These are phyloP conservation scores for Malassezia obtusa DNA, from an alignment of 1,284 basidiomycete genomes.

Conservation along the genomic window DNA sequence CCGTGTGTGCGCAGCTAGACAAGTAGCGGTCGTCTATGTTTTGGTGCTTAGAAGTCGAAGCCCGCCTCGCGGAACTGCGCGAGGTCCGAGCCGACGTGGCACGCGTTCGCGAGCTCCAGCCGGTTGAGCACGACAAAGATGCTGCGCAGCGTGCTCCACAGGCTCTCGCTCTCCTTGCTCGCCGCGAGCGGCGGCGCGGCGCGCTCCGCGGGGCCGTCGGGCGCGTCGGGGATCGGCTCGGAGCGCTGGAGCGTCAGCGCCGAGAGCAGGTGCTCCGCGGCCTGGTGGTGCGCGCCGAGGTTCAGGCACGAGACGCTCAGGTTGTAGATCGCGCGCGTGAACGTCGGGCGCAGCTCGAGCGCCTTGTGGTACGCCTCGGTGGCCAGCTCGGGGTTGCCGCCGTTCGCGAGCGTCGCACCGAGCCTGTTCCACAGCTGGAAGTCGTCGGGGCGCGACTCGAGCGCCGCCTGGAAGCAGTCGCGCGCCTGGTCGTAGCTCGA, in stretches of 20 bases:
- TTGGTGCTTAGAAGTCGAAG: slow-evolving; percentile 63
- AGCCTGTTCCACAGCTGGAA: slow-evolving; percentile 93
- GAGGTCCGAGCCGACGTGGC: slow-evolving; percentile 54
- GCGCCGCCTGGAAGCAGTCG: slow-evolving; percentile 81
- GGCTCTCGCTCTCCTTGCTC: slow-evolving; percentile 52
- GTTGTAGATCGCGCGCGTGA: slow-evolving; percentile 94
- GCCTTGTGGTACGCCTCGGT: slow-evolving; percentile 89
- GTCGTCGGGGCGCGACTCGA: slow-evolving; percentile 73
- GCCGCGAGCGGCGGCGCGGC: slow-evolving; percentile 32
- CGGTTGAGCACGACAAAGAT: slow-evolving; percentile 52
- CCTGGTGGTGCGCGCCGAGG: slow-evolving; percentile 88
- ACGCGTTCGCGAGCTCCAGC: slow-evolving; percentile 53
- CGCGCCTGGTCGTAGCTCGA: slow-evolving; percentile 67
- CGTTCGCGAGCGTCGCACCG: slow-evolving; percentile 90
- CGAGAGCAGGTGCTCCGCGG: slow-evolving; percentile 89
- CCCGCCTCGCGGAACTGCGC: slow-evolving; percentile 66
- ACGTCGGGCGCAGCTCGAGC: slow-evolving; percentile 82
- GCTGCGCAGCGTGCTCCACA: slow-evolving; percentile 86
- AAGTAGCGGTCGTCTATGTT: slow-evolving; percentile 1
- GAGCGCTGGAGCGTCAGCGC: slow-evolving; percentile 70
- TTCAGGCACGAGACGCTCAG: slow-evolving; percentile 93
- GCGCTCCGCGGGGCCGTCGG: slow-evolving; percentile 19
- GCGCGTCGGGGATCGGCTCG: slow-evolving; percentile 42
- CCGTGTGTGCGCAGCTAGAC: not conserved
- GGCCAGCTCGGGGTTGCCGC: slow-evolving; percentile 82